Percentiles rank a stretch among this genome's conserved stretches.
phyloP scores from a whole-genome alignment of 1,284 basidiomycete genomes.

The Laetiporus sulphureus region DNA sequence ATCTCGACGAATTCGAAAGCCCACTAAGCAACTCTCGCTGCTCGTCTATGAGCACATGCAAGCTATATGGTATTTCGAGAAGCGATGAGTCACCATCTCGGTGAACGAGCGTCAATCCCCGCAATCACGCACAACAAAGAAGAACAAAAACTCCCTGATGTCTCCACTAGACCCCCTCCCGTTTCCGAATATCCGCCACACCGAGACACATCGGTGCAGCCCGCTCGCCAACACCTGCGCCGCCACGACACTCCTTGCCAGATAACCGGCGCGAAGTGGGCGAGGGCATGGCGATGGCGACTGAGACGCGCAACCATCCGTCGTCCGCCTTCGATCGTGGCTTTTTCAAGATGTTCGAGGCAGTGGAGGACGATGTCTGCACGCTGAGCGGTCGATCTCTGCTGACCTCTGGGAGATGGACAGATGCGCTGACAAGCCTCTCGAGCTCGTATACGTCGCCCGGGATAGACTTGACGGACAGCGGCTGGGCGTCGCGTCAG shows the following conservation, averaged over 20 bases:
- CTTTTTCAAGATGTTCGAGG: not conserved
- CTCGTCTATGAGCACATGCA: too few species aligned
- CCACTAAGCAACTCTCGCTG: too few species aligned
- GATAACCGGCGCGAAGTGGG: not conserved
- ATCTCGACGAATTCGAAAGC: too few species aligned
- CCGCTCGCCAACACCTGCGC: too few species aligned
- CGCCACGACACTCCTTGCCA: too few species aligned
- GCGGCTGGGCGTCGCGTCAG: not conserved
- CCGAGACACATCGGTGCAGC: conserved; percentile 4
- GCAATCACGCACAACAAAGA: too few species aligned
- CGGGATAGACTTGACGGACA: conserved; percentile 5
- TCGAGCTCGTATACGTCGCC: not conserved
- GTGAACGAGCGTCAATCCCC: too few species aligned
- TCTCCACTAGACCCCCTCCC: too few species aligned
- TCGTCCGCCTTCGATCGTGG: not conserved
- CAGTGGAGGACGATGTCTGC: not conserved
- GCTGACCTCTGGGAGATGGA: not conserved
- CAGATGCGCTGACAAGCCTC: not conserved
- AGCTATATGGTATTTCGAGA: too few species aligned
- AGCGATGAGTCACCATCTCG: too few species aligned
- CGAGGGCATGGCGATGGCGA: conserved; percentile 9
- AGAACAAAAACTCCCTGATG: too few species aligned
- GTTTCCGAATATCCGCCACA: conserved; percentile 7
- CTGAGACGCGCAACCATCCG: conserved; percentile 4
- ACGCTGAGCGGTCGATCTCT: conserved; percentile 1